Evolutionary conservation across 495 filamentous ascomycete species (phyloP), one percentile per base, ranked within the genome.

Genomic region (Trichoderma gamsii): DNA sequence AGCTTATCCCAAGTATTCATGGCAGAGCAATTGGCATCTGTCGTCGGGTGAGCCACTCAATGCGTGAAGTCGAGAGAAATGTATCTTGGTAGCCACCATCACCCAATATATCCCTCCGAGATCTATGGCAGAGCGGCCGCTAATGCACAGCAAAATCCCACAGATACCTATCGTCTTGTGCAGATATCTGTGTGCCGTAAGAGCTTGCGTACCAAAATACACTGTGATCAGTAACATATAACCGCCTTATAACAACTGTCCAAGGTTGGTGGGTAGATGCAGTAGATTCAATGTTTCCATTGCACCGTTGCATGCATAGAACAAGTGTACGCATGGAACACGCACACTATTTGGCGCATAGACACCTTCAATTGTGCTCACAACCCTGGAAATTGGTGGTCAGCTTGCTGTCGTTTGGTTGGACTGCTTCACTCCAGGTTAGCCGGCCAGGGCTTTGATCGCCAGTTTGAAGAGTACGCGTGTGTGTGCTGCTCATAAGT

Each of bases 41-140:
- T 21, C 6, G 49, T 52, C 2, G 21, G 49, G n/a, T 21, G 49
- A 52, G n/a, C n/a, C 49, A 38, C 27, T 68, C 66, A 41, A 25
- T 67, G 67, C 69, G 61, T 67, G 64, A 71, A 70, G 71, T 65
- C 18, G 70, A 72, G 72, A 68, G 72, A 27, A 61, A 32, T 32
- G 56, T 61, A 61, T 61, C 56, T 18, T 32, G 27, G 27, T 32
- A 32, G n/a, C 56, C 56, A 61, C 27, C 56, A 61, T 61, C 25
- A 13, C 56, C 49, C 16, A 52, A 71, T 69, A 71, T 73, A 68
- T 70, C 72, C 73, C 74, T 74, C 75, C 73, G 71, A 80, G 78
- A 80, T 81, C 72, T 76, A 23, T 27, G 18, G 41, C 35, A 76
- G 72, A 76, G 74, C 79, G 79, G 81, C 82, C 79, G 77, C 84